Percentiles rank a stretch among this genome's conserved stretches.
phyloP scores from a whole-genome alignment of 2,329 filamentous ascomycete species.

The Exutisphaerella laricina region DNA sequence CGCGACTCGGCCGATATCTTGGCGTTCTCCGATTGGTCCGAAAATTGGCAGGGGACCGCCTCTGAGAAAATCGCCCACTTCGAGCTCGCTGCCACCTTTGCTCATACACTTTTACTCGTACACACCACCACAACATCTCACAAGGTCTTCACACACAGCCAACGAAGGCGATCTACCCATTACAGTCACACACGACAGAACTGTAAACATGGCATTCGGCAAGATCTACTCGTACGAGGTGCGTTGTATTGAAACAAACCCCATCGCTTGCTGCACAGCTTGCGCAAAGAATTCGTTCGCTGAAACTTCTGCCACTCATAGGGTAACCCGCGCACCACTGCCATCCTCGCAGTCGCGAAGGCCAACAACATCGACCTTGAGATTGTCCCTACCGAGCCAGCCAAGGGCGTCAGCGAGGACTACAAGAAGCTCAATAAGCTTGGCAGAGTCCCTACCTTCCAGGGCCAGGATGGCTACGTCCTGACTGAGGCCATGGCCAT shows the following conservation, averaged over 20 bases:
- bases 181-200: conserved; percentile 11
- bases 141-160: conserved; percentile 19
- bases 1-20: background rate
- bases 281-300: background rate
- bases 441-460: conserved; percentile 87
- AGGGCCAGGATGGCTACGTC: conserved; percentile 83
- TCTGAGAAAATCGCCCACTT: background rate
- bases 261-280: background rate
- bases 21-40: conserved; percentile 3
- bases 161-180: conserved; percentile 29
- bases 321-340: conserved; percentile 84
- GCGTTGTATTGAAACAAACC: conserved; percentile 34
- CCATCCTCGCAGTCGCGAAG: conserved; percentile 91
- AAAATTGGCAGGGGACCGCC: background rate
- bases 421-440: conserved; percentile 83
- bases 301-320: conserved; percentile 36
- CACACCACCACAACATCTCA: conserved; percentile 10
- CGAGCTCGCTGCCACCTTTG: conserved; percentile 1
- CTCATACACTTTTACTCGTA: background rate
- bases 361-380: conserved; percentile 93
- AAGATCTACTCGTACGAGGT: conserved; percentile 90
- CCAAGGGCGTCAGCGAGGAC: conserved; percentile 61
- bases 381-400: conserved; percentile 65
- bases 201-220: conserved; percentile 60
- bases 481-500: conserved; percentile 91